Conservation (phyloP, 2,329 filamentous ascomycete genomes). For the Fusarium neocosmosporiellum region DNA sequence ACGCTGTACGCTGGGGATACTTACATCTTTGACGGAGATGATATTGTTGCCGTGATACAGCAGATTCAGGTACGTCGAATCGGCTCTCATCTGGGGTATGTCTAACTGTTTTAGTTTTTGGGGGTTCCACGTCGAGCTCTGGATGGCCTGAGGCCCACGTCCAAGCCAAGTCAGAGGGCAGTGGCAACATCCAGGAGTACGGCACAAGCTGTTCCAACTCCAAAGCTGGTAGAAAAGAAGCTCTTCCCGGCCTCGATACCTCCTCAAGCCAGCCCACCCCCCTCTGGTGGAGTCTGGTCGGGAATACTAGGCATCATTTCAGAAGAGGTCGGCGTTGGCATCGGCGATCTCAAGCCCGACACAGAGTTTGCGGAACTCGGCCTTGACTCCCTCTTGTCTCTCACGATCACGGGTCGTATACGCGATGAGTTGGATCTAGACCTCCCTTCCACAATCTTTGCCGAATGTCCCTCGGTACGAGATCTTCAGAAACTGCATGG, state of each 20-base stretch:
- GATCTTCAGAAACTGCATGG: conserved; percentile 27
- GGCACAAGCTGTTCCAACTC: not conserved
- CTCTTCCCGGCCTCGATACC: conserved; percentile 38
- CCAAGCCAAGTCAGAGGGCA: not conserved
- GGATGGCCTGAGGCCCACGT: conserved; percentile 16
- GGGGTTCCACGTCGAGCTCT: conserved; percentile 28
- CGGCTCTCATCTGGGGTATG: not conserved
- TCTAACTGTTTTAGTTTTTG: conserved; percentile 12
- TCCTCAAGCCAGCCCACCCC: conserved; percentile 27
- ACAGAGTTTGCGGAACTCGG: conserved; percentile 67
- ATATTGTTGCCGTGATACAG: conserved; percentile 59
- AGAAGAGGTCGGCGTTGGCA: conserved; percentile 77
- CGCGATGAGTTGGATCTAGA: conserved; percentile 65
- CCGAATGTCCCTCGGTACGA: conserved; percentile 44
- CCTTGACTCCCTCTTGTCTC: conserved; percentile 69
- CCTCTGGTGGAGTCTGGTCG: conserved; percentile 12
- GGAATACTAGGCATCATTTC: conserved; percentile 56
- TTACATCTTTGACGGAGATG: conserved; percentile 66
- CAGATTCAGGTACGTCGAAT: conserved; percentile 61
- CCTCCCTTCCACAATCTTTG: conserved; percentile 54
- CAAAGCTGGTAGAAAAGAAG: not conserved
- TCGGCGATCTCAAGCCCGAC: conserved; percentile 69
- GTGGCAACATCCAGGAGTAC: not conserved
- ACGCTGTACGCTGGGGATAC: conserved; percentile 58
- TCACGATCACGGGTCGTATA: conserved; percentile 66